A percentile compares a stretch with the other conserved stretches of the same genome.
Evolutionary conservation across 169 alveolate genomes (phyloP).

Genomic region (Plasmodium gaboni): DNA sequence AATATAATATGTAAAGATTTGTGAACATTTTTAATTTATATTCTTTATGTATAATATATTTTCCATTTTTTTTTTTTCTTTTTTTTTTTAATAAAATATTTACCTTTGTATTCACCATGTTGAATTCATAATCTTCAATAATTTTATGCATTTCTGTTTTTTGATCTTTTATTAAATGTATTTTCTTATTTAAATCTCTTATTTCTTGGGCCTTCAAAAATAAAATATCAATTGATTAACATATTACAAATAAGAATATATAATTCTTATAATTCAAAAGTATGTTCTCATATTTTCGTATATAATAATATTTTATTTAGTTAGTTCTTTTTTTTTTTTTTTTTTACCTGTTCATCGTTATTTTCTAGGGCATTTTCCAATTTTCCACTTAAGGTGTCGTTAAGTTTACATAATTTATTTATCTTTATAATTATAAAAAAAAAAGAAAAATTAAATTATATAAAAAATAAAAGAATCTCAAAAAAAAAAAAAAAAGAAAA

Average conservation of each 20-base stretch:
- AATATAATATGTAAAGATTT: not conserved
- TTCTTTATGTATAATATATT: no score
- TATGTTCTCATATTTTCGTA: not conserved
- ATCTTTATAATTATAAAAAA: slow-evolving; percentile 15
- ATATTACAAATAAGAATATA: no score
- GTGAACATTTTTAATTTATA: no score
- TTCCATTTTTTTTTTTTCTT: not conserved
- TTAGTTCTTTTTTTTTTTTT: not conserved
- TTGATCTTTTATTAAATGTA: slow-evolving; percentile 32
- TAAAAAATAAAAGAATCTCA: not conserved
- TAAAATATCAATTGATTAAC: not conserved
- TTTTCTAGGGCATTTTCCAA: slow-evolving; percentile 65
- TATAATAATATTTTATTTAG: not conserved
- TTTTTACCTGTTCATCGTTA: slow-evolving; percentile 61
- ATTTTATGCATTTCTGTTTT: slow-evolving; percentile 60
- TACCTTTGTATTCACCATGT: slow-evolving; percentile 40
- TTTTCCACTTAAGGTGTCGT: slow-evolving; percentile 19
- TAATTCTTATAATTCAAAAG: no score
- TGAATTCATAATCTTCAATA: slow-evolving; percentile 57
- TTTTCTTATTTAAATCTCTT: slow-evolving; percentile 60
- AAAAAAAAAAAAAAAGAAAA: not conserved
- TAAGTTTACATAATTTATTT: slow-evolving; percentile 16
- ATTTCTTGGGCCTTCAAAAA: slow-evolving; percentile 58
- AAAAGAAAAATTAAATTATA: not conserved
- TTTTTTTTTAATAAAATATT: not conserved